phyloP scores from a whole-genome alignment of 169 alveolate species.

The Eimeria sp. region DNA sequence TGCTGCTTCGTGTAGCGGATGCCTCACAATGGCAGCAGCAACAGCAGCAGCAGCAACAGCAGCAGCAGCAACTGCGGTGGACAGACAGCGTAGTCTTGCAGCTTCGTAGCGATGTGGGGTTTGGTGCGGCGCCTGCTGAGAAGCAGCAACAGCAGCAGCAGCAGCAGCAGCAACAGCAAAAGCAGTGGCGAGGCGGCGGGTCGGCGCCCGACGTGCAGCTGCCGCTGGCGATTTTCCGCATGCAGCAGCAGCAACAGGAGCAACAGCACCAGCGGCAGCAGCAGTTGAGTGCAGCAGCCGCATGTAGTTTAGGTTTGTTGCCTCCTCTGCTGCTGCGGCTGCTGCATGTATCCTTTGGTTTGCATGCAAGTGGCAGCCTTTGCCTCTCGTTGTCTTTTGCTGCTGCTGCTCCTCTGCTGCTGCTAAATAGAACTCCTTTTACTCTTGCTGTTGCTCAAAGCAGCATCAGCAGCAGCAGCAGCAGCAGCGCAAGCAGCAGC shows the following conservation, averaged over 20 bases:
- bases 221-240: constrained; percentile 13
- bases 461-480: constrained; percentile 55
- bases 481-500: constrained; percentile 6
- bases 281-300: constrained; percentile 24
- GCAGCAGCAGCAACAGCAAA: constrained; percentile 53
- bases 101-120: constrained; percentile 1
- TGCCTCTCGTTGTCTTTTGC: background rate
- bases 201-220: constrained; percentile 19
- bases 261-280: constrained; percentile 57
- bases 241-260: constrained; percentile 21
- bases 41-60: constrained; percentile 54
- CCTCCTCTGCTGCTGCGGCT: constrained; percentile 66
- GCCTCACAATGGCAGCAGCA: constrained; percentile 32
- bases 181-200: constrained; percentile 57
- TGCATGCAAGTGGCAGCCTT: background rate
- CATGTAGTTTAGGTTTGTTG: constrained; percentile 27
- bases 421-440: constrained; percentile 53
- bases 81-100: constrained; percentile 27
- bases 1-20: constrained; percentile 31
- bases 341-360: constrained; percentile 47
- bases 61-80: constrained; percentile 41
- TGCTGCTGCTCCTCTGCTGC: constrained; percentile 8
- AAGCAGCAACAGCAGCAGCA: constrained; percentile 69
- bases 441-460: constrained; percentile 5
- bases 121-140: background rate